Evolutionary conservation across 1,139 yeast genomes (phyloP).

Genomic region (Hemisphaericaspora xylanilytica): DNA sequence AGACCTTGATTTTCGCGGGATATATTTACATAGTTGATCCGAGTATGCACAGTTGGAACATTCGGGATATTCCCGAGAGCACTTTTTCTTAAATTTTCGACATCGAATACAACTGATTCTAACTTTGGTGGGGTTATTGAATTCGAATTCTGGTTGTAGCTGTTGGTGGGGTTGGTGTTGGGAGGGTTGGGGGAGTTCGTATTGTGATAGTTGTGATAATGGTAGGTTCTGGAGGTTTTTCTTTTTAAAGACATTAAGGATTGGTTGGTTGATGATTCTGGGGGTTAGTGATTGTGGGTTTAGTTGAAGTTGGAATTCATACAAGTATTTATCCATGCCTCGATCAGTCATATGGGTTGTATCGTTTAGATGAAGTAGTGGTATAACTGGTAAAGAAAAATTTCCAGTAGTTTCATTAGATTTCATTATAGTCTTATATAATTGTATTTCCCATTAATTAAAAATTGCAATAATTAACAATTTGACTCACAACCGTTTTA

Average conservation of each 20-base stretch:
- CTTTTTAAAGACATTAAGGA: conserved; percentile 22
- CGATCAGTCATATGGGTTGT: too few species aligned
- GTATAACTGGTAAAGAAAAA: too few species aligned
- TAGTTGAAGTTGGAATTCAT: conserved; percentile 16
- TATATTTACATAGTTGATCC: conserved; percentile 23
- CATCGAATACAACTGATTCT: conserved; percentile 25
- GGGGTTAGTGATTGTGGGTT: background rate
- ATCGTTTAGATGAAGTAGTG: too few species aligned
- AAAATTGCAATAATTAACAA: background rate
- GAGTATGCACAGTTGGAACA: conserved; percentile 24
- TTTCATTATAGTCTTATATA: too few species aligned
- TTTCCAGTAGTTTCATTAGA: too few species aligned
- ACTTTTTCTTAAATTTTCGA: conserved; percentile 25
- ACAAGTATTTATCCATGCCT: conserved; percentile 5
- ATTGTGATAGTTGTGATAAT: too few species aligned
- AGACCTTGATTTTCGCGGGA: conserved; percentile 17
- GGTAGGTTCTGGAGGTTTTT: conserved; percentile 18
- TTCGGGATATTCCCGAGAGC: conserved; percentile 24
- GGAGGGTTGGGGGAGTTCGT: too few species aligned
- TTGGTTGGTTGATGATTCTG: conserved; percentile 1
- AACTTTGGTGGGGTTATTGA: conserved; percentile 16
- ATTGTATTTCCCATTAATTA: too few species aligned
- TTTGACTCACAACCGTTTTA: background rate
- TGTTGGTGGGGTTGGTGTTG: conserved; percentile 5
- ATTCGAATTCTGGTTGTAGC: conserved; percentile 15